Base-by-base conservation (phyloP, 768 basidiomycete genomes). In the Leccinum subgranulosum region DNA sequence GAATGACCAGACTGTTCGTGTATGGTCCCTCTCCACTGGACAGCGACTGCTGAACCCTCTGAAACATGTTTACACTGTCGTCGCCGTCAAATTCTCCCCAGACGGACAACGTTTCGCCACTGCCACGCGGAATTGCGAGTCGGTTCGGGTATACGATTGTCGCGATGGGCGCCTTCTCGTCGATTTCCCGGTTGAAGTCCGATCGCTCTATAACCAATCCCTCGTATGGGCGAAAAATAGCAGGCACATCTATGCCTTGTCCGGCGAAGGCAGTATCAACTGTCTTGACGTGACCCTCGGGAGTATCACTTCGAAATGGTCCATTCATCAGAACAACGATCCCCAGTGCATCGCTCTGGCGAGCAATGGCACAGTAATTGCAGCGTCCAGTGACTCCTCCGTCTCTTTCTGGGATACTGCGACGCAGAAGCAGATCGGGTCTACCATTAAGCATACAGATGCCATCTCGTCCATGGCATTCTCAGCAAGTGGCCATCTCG, bases 51-150 rank as follows among this genome's bases (percentile, higher is more conserved):
- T 55, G 1, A 43, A 19, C 4, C 53, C 46, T 10, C 10, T 45
- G 15, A 15, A 19, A 12, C 31, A 51, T 8, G 3, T 21, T 11
- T 7, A 15, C 7, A 9, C 1, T 4, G 23, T 59, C 14, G 52
- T 23, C 15, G 48, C 45, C 3, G 27, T 51, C 39, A 61, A 48
- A 6, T 65, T 58, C 23, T 64, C 63, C 3, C 63, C 63, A 4
- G 21, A 45, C 6, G 56, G 63, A 6, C 15, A 28, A 14, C 25
- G 46, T 15, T 14, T 61, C 10, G 54, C 56, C 6, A 31, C 29
- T 7, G 56, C 45, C 3, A 28, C 31, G 4, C 23, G 43, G 31
- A n/a, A 14, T 9, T 8, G 29, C 19, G 0, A 47, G 2, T 48
- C 49, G 17, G 12, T 63, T 19, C 58, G 14, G 5, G 27, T 64